These are phyloP conservation scores for Mortierella sp. DNA, from an alignment of 371 early-diverging fungal species.

Conservation along the genomic window DNA sequence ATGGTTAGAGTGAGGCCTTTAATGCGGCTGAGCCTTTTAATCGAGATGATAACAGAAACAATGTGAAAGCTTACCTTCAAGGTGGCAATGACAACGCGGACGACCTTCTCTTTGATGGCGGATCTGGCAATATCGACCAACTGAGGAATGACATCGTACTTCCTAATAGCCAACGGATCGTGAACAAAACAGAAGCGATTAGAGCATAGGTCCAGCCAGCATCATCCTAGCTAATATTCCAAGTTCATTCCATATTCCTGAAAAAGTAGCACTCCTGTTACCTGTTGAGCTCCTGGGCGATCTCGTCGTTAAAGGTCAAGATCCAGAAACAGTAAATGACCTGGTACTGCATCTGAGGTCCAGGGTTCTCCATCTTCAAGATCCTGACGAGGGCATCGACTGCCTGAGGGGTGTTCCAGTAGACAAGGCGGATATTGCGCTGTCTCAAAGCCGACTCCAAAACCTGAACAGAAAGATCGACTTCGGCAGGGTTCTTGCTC, in stretches of 20 bases:
- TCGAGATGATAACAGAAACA: no score
- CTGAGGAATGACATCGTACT: slow-evolving; percentile 84
- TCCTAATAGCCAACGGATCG: slow-evolving; percentile 53
- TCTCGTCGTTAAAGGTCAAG: slow-evolving; percentile 80
- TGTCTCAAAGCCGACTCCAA: slow-evolving; percentile 82
- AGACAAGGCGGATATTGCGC: slow-evolving; percentile 66
- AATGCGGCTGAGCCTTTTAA: neutral
- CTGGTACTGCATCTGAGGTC: slow-evolving; percentile 95
- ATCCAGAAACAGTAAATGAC: slow-evolving; percentile 93
- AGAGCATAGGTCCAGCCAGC: neutral
- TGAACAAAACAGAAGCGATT: neutral
- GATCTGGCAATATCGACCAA: slow-evolving; percentile 88
- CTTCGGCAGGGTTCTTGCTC: slow-evolving; percentile 74
- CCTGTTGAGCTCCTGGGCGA: slow-evolving; percentile 84
- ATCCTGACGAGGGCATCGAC: slow-evolving; percentile 76
- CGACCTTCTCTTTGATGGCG: slow-evolving; percentile 96
- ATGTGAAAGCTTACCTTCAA: slow-evolving; percentile 67
- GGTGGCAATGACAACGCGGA: slow-evolving; percentile 88
- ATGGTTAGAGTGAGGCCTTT: neutral
- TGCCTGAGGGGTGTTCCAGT: slow-evolving; percentile 74
- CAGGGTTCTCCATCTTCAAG: slow-evolving; percentile 69
- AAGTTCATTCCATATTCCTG: neutral
- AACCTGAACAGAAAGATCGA: slow-evolving; percentile 88
- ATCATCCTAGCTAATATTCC: no score
- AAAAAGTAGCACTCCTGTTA: slow-evolving; percentile 39